phyloP scores from a whole-genome alignment of 257 asterid species.

The Solanum sitiens region DNA sequence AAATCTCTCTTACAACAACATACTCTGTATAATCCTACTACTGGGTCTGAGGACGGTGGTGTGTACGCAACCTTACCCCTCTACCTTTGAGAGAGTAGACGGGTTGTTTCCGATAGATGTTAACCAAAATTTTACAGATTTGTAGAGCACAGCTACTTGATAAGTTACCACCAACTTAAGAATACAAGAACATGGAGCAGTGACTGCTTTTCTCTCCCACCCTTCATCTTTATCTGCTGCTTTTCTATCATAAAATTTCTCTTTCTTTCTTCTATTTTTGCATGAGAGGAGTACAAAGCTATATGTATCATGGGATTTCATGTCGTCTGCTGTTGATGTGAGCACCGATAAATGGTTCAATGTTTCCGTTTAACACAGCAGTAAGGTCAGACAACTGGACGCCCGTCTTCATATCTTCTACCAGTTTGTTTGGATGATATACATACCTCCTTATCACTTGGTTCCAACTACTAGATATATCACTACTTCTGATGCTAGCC shows the following conservation, averaged over 20 bases:
- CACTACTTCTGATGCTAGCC: conserved; percentile 20
- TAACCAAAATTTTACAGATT: not conserved
- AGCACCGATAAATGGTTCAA: conserved; percentile 62
- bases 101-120: not conserved
- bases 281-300: not conserved
- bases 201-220: not conserved
- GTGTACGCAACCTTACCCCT: not conserved
- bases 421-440: conserved; percentile 37
- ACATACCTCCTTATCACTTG: conserved; percentile 46
- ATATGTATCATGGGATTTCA: not conserved
- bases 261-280: not conserved
- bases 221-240: not conserved
- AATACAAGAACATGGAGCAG: not conserved
- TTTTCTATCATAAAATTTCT: not conserved
- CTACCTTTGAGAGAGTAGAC: not conserved
- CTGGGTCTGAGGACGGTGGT: not conserved
- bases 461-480: conserved; percentile 22
- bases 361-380: conserved; percentile 54
- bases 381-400: conserved; percentile 34
- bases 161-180: not conserved
- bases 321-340: conserved; percentile 42
- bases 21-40: not conserved
- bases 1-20: not conserved
- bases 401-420: conserved; percentile 56
- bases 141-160: not conserved